phyloP scores from a whole-genome alignment of 1,139 yeast genomes.

The Candida pseudocylindracea region DNA sequence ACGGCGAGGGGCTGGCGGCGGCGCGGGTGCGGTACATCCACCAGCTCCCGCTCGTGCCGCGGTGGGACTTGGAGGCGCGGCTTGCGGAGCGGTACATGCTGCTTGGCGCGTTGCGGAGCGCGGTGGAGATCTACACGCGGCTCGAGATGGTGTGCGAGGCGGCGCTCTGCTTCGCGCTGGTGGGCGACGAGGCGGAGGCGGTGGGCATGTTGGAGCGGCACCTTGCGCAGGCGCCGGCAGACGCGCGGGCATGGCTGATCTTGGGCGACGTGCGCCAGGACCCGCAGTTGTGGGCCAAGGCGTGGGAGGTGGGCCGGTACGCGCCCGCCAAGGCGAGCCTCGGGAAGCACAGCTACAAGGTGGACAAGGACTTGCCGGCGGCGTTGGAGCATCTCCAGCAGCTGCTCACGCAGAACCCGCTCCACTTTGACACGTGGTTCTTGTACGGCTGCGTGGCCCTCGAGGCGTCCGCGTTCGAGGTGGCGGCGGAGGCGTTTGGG shows the following conservation, averaged over 20 bases:
- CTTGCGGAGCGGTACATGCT: constrained; percentile 81
- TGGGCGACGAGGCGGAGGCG: constrained; percentile 55
- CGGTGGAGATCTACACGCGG: constrained; percentile 75
- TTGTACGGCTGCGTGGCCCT: constrained; percentile 83
- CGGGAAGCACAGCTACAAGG: constrained; percentile 45
- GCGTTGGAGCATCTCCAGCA: constrained; percentile 57
- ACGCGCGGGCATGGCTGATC: constrained; percentile 69
- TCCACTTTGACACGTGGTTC: constrained; percentile 71
- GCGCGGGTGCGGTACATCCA: constrained; percentile 48
- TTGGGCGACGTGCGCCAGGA: constrained; percentile 73
- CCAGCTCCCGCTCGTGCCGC: constrained; percentile 56
- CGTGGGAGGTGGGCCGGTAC: constrained; percentile 75
- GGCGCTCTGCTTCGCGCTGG: constrained; percentile 79
- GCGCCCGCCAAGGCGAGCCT: constrained; percentile 74
- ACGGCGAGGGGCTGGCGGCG: constrained; percentile 22
- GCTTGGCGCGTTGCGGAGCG: constrained; percentile 68
- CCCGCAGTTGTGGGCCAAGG: constrained; percentile 56
- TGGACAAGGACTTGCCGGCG: constrained; percentile 23
- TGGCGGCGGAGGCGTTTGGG: constrained; percentile 85
- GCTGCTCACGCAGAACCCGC: constrained; percentile 53
- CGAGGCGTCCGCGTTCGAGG: constrained; percentile 45
- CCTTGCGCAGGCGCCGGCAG: constrained; percentile 35
- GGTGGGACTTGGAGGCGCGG: constrained; percentile 66
- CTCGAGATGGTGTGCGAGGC: constrained; percentile 60
- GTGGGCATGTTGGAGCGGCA: constrained; percentile 31